Evolutionary conservation across 1,284 basidiomycete genomes (phyloP).

Genomic region (Pseudozyma flocculosa): DNA sequence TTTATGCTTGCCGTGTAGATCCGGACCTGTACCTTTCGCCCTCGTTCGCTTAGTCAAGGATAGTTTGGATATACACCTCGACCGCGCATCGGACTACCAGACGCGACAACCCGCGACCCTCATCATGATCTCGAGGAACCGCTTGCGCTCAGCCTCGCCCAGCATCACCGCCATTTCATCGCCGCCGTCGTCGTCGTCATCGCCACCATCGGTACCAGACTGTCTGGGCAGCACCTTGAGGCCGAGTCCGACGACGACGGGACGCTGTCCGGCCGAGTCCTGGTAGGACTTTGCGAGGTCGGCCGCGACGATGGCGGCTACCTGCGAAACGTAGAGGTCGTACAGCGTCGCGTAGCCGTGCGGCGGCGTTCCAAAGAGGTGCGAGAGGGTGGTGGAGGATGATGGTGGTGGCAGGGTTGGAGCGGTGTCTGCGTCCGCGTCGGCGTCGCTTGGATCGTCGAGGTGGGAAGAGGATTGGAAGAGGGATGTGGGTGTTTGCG

Average conservation of each 20-base stretch:
- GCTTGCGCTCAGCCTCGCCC: conserved; percentile 66
- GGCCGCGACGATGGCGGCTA: conserved; percentile 79
- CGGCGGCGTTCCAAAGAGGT: conserved; percentile 70
- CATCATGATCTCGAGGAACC: conserved; percentile 70
- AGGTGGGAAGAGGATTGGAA: not conserved
- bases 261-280: conserved; percentile 4
- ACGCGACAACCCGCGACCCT: conserved; percentile 63
- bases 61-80: too few relatives aligned
- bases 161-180: conserved; percentile 53
- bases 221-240: conserved; percentile 6
- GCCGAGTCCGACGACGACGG: conserved; percentile 27
- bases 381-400: conserved; percentile 71
- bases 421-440: not conserved
- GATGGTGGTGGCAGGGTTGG: conserved; percentile 64
- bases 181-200: conserved; percentile 25
- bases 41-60: too few relatives aligned
- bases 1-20: not conserved
- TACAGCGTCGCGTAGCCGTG: conserved; percentile 71
- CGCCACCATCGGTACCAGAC: not conserved
- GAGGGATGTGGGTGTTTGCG: not conserved
- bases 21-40: too few relatives aligned
- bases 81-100: conserved; percentile 10
- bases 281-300: conserved; percentile 59
- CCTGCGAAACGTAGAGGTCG: conserved; percentile 78
- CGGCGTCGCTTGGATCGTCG: too few relatives aligned